Evolutionary conservation across 2,329 filamentous ascomycete genomes (phyloP), one percentile per base, ranked within the genome.

Genomic region (Zymoseptoria ardabiliae): DNA sequence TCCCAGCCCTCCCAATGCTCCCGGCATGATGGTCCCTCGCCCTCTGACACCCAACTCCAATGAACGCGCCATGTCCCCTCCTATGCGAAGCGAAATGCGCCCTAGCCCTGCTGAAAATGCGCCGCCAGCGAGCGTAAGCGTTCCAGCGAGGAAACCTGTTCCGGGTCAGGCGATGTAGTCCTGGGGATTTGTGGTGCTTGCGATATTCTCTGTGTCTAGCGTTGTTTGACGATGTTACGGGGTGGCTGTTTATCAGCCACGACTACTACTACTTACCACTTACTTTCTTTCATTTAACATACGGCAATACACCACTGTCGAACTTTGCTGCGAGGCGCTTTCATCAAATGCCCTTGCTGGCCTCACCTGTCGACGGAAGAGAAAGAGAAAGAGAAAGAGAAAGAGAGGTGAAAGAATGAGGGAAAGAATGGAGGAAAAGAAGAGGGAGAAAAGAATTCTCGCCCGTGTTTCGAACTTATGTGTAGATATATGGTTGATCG

Each of bases 161-260:
- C 77, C 77, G 21, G 78, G 78, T 50, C 73, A 75, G 70, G 77
- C 77, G 21, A 65, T 78, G 60, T 79, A 69, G 55, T 21, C 45
- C 45, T 53, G 59, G 58, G 49, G 54, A 58, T 55, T 56, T 59
- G 13, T 59, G 54, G 35, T 45, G 11, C 13, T 45, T 45, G 35
- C 35, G 17, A 17, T 45, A 17, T 45, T 13, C 35, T 45, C 35
- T 45, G 35, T 45, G 35, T 45, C 35, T 45, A 45, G 35, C 35
- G 35, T 45, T 45, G 35, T 17, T 45, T 45, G 35, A 45, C 35
- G 35, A 45, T 45, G 11, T 45, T 45, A 45, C 35, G 35, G 25
- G 35, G 35, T 45, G 4, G 35, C 35, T 28, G 25, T 8, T 45
- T 54, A 61, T 58, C 53, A 60, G 63, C 58, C 56, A 65, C 51